Base-by-base conservation (phyloP, 148 eudicot genomes). In the Camellia sinensis region DNA sequence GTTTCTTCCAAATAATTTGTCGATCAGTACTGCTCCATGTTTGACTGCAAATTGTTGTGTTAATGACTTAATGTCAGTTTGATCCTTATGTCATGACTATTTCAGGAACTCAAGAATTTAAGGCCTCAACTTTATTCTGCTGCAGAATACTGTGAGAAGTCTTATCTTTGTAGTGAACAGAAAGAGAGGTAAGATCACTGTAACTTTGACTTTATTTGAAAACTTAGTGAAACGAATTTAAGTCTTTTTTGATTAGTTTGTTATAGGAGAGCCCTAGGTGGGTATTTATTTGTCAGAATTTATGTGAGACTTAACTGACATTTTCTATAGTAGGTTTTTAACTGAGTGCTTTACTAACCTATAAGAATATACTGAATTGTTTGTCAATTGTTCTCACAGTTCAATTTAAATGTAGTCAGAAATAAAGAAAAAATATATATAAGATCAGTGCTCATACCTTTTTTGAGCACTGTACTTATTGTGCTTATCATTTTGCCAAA, bases 121-220 rank as follows among this genome's bases (percentile, higher is more conserved):
- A 88, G 95, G 84, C 98, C 99, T 65, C 99, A 96, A 79, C 98
- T 96, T 71, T 92, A 93, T 84, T 89, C 95, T 65, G 99, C 99
- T 68, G 99, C 99, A 78, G 99, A 92, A 77, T 96, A 96, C 72
- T 96, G 98, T 82, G 99, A 96, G 79, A 93, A 96, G 86, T 96
- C 99, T 79, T 96, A 93, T 84, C 91, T 92, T 76, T 92, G 89
- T 54, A 93, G 93, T 78, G 98, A 96, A 73, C 92, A 92, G 87
- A 96, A 96, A 82, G 92, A 96, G 83, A 89, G 90, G 99, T 96
- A 86, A 88, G 89, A 68, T 79, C 66, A 78, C 64, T 41, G 7
- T 50, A 67, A 22, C 75, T 11, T 65, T 43, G 18, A 44, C 0
- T 74, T 53, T 66, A 62, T 8, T 64, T 60, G 22, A 14, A 13